Evolutionary conservation across 2,329 filamentous ascomycete genomes (phyloP), one percentile per base, ranked within the genome.

Genomic region (Xylaria sp.): DNA sequence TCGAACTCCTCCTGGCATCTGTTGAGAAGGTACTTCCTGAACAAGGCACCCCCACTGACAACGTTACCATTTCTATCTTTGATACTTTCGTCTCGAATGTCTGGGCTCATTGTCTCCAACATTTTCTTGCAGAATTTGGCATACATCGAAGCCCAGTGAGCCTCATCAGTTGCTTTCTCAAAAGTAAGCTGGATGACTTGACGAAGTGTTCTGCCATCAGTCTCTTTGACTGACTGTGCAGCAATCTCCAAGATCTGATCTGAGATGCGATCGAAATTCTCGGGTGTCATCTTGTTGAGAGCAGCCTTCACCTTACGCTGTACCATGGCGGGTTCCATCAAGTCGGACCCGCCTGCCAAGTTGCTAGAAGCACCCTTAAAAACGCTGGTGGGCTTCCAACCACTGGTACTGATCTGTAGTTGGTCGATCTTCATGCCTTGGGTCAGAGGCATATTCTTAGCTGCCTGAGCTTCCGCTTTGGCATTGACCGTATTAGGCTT

Each of bases 211-310:
- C 94, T 92, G 46, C 95, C 95, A 73, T 99, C 95, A 21, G 87
- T 87, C 80, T 99, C 95, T 71, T 96, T 91, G 85, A 97, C 97
- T 57, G 94, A 98, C 77, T 99, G 95, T 21, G 88, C 91, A 28
- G 94, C 93, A 76, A 99, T 99, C 57, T 88, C 84, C 31, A 99
- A 85, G 66, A 99, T 97, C 77, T 97, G 93, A 66, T 94, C 91
- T 6, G 95, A 88, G 70, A 99, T 97, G 46, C 52, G 73, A 50
- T 75, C 74, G 45, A 99, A 99, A 76, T 98, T 99, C 81, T 99
- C 95, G 0, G 95, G 95, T 0, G 95, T 98, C 95, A 99, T 98
- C 90, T 99, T 99, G 88, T 99, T 99, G 73, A 99, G 83, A 65
- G 92, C 92, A 67, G 93, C 91, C 89, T 99, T 99, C 77, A 99